A percentile compares a stretch with the other conserved stretches of the same genome.
phyloP scores from a whole-genome alignment of 495 filamentous ascomycete genomes.

The Neurospora sp. region DNA sequence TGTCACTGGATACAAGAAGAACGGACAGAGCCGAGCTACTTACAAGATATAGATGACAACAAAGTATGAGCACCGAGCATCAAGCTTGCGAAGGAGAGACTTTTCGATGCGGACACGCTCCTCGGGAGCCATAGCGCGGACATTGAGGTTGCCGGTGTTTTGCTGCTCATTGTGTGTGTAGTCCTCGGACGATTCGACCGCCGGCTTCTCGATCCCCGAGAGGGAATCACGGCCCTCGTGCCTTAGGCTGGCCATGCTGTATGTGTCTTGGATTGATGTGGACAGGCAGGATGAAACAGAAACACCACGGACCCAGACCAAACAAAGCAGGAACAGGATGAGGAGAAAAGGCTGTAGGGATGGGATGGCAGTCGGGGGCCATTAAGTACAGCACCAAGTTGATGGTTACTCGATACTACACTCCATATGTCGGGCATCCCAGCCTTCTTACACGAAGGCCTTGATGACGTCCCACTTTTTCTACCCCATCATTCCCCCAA shows the following conservation, averaged over 20 bases:
- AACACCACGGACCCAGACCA: background rate
- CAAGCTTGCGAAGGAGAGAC: conserved; percentile 32
- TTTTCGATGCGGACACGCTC: conserved; percentile 27
- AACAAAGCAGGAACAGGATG: background rate
- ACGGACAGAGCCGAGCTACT: background rate
- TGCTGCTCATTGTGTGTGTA: background rate
- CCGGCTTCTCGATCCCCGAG: background rate
- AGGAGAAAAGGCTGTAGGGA: background rate
- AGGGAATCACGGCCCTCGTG: background rate
- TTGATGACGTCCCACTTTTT: background rate
- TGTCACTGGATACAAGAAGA: background rate
- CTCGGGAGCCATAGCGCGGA: conserved; percentile 21
- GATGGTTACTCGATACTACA: background rate
- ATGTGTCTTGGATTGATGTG: background rate
- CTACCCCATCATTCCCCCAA: background rate
- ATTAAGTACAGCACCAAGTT: background rate
- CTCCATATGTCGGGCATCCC: background rate
- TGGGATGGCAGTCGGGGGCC: background rate
- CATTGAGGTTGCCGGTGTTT: background rate
- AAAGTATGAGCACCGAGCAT: conserved; percentile 30
- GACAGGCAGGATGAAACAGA: background rate
- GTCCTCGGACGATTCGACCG: background rate
- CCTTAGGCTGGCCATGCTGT: background rate
- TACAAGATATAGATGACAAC: conserved; percentile 53
- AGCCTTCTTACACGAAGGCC: background rate